Conservation (phyloP, 2,329 filamentous ascomycete genomes). For the Eutypa lata region DNA sequence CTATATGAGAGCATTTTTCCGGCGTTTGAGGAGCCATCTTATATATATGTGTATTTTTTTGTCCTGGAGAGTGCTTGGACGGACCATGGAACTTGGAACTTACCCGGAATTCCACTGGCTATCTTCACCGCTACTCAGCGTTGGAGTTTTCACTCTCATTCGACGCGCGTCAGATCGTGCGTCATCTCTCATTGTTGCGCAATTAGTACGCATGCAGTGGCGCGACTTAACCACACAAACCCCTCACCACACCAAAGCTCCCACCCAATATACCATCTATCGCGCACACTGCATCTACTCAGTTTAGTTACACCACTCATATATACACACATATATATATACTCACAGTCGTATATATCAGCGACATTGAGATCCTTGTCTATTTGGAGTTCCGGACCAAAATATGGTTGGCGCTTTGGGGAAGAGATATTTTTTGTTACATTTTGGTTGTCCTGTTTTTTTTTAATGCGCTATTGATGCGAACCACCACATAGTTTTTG, state of each 20-base stretch:
- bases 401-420: neutral
- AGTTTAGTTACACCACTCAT: neutral
- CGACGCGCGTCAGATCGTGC: neutral
- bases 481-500: too few relatives aligned
- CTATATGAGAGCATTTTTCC: neutral
- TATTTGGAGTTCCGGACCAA: neutral
- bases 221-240: neutral
- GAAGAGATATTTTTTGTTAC: neutral
- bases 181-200: neutral
- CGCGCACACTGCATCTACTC: neutral
- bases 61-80: neutral
- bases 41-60: neutral
- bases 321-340: neutral
- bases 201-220: neutral
- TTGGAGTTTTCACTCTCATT: neutral
- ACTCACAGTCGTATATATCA: too few relatives aligned
- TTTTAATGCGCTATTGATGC: too few relatives aligned
- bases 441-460: neutral
- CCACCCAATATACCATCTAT: neutral
- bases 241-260: neutral
- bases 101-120: neutral
- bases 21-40: conserved; percentile 1
- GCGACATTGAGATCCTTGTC: neutral
- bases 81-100: neutral
- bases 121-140: neutral